Percentiles rank a stretch among this genome's conserved stretches.
Evolutionary conservation across 345 rosid species (phyloP).

Genomic region (Hirschfeldia incana): DNA sequence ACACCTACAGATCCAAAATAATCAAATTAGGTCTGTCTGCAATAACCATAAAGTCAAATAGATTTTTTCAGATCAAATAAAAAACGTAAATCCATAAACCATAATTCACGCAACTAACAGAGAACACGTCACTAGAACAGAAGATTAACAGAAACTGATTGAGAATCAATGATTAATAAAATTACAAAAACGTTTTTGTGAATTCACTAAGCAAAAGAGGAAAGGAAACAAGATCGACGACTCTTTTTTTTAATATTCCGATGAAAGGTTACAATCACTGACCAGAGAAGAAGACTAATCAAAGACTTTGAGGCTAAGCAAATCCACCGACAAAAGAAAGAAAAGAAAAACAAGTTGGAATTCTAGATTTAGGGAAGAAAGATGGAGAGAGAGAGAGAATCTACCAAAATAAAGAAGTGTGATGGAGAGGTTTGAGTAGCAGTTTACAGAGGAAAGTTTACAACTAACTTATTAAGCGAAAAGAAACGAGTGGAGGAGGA

Average conservation of each 20-base stretch:
- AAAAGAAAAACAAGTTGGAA: background rate
- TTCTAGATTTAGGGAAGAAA: background rate
- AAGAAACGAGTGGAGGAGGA: background rate
- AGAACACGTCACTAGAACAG: background rate
- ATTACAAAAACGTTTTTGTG: no score
- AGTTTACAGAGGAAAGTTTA: background rate
- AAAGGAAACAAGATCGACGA: background rate
- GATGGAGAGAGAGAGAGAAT: background rate
- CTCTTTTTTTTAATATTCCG: background rate
- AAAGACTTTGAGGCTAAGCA: background rate
- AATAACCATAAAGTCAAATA: conserved; percentile 3
- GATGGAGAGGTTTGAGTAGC: background rate
- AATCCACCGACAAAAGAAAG: background rate
- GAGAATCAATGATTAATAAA: no score
- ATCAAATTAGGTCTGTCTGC: conserved; percentile 8
- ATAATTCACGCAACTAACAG: conserved; percentile 24
- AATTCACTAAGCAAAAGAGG: no score
- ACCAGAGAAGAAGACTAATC: background rate
- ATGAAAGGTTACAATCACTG: background rate
- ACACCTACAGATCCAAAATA: conserved; percentile 26
- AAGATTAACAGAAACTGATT: no score
- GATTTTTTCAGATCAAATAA: conserved; percentile 7
- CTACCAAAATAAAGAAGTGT: background rate
- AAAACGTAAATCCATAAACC: conserved; percentile 1
- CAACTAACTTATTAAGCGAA: background rate